Conservation (phyloP, 805 yeast species). For the Lipomyces orientalis region DNA sequence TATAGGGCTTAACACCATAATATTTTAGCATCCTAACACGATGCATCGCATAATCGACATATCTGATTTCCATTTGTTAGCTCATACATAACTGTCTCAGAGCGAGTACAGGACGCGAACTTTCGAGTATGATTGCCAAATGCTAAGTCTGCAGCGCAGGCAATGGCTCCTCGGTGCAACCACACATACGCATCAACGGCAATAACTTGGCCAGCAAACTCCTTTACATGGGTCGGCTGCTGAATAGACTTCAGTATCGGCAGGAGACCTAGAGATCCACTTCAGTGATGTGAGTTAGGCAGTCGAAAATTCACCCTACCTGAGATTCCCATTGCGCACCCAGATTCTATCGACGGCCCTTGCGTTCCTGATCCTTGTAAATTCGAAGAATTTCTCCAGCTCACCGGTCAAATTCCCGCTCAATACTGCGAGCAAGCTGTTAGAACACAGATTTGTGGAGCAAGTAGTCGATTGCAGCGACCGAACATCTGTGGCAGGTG, state of each 20-base stretch:
- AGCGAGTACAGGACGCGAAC: constrained; percentile 13
- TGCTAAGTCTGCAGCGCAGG: constrained; percentile 85
- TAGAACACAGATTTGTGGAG: not conserved
- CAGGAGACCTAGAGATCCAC: constrained; percentile 59
- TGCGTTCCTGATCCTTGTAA: not conserved
- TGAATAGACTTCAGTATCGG: constrained; percentile 81
- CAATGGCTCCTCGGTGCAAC: constrained; percentile 84
- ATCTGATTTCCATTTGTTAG: constrained; percentile 42
- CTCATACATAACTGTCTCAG: not conserved
- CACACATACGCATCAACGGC: constrained; percentile 98
- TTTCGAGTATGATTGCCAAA: constrained; percentile 65
- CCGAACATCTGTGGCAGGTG: not conserved
- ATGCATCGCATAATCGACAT: constrained; percentile 67
- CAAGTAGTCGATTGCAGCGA: not conserved
- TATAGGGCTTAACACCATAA: constrained; percentile 76
- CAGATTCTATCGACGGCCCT: not conserved
- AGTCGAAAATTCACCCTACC: constrained; percentile 5
- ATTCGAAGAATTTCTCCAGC: not conserved
- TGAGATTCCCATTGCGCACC: constrained; percentile 24
- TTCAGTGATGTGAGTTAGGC: not conserved
- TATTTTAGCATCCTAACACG: constrained; percentile 68
- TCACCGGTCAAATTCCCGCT: not conserved
- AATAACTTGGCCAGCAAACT: constrained; percentile 63
- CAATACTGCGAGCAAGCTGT: not conserved
- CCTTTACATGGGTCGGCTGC: constrained; percentile 59